A percentile compares a stretch with the other conserved stretches of the same genome.
These are phyloP conservation scores for Penicillium sumatraense DNA, from an alignment of 2,329 filamentous ascomycete species.

Conservation along the genomic window DNA sequence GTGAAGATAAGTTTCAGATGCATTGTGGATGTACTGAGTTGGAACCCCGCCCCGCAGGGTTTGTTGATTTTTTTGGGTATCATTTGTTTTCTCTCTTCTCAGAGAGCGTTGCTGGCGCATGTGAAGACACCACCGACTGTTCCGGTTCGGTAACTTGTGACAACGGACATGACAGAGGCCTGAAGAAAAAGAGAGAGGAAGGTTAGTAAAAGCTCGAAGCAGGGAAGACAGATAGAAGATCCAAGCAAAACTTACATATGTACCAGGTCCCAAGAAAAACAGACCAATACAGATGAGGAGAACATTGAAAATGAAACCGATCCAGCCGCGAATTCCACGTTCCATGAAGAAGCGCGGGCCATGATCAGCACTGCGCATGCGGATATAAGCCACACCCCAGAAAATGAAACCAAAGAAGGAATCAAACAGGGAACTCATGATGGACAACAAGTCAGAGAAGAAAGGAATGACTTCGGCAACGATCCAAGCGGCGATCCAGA, in stretches of 20 bases:
- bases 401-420: slow-evolving; percentile 86
- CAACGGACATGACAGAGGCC: slow-evolving; percentile 51
- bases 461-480: slow-evolving; percentile 94
- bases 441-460: slow-evolving; percentile 71
- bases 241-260: slow-evolving; percentile 63
- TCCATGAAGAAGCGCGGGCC: slow-evolving; percentile 46
- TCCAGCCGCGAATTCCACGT: slow-evolving; percentile 49
- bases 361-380: slow-evolving; percentile 48
- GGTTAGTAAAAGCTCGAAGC: slow-evolving; percentile 8
- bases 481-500: slow-evolving; percentile 87
- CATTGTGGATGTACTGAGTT: neutral
- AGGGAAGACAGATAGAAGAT: neutral
- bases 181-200: slow-evolving; percentile 18
- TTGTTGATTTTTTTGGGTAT: neutral
- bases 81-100: slow-evolving; percentile 13
- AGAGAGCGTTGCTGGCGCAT: slow-evolving; percentile 60
- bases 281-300: slow-evolving; percentile 74
- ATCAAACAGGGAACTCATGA: slow-evolving; percentile 77
- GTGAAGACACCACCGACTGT: slow-evolving; percentile 74
- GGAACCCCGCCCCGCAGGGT: slow-evolving; percentile 6
- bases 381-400: slow-evolving; percentile 58
- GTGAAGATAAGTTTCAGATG: neutral
- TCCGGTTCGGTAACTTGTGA: slow-evolving; percentile 70
- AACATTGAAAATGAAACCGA: slow-evolving; percentile 64
- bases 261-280: slow-evolving; percentile 81